phyloP scores from a whole-genome alignment of 73 alveolate species.

The Tetrahymena thermophila region DNA sequence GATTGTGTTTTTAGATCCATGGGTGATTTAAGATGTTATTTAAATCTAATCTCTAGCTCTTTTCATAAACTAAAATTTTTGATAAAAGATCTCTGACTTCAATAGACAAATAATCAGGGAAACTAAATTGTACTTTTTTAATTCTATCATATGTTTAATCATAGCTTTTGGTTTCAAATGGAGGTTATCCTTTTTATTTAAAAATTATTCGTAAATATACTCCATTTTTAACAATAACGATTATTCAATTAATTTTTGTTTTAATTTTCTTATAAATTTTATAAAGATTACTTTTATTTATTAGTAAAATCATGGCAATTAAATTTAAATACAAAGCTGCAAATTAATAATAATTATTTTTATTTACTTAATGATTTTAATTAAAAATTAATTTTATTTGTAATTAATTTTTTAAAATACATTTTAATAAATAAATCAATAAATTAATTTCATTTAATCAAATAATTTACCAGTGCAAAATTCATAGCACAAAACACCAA shows the following conservation, averaged over 20 bases:
- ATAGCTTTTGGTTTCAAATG: conserved; percentile 69
- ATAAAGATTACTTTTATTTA: no score
- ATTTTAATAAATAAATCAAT: no score
- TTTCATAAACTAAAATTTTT: conserved; percentile 55
- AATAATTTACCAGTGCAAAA: background rate
- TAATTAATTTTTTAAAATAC: no score
- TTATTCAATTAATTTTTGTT: no score
- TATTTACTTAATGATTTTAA: no score
- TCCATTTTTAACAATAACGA: no score
- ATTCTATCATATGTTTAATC: conserved; percentile 66
- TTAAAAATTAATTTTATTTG: no score
- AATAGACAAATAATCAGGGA: conserved; percentile 57
- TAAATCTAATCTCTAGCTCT: conserved; percentile 61
- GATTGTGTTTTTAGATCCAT: conserved; percentile 55
- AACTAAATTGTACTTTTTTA: conserved; percentile 42
- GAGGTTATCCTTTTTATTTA: conserved; percentile 52
- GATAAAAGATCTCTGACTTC: conserved; percentile 61
- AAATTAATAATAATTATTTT: no score
- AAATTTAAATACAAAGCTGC: no score
- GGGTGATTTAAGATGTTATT: conserved; percentile 76
- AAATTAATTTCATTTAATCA: background rate
- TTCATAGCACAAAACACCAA: conserved; percentile 27
- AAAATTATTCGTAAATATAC: no score
- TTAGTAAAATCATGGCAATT: no score
- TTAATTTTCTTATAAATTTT: no score